phyloP scores from a whole-genome alignment of 2,329 filamentous ascomycete genomes.

The Aspergillus hiratsukae region DNA sequence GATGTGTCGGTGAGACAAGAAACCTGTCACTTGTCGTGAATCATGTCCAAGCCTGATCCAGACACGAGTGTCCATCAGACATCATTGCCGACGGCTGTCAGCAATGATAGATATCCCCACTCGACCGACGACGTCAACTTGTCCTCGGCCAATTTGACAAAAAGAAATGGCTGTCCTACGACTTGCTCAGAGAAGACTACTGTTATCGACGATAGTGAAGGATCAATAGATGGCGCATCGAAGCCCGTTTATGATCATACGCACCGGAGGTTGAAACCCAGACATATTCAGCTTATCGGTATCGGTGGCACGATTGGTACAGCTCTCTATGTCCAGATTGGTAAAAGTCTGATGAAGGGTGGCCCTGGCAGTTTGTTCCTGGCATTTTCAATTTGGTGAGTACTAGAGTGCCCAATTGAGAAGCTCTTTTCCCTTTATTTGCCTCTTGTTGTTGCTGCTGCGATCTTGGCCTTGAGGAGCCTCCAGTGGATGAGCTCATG shows the following conservation, averaged over 20 bases:
- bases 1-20: not conserved
- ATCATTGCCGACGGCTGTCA: conserved; percentile 12
- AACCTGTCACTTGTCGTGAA: conserved; percentile 1
- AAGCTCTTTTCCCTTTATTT: conserved; percentile 1
- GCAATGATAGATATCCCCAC: conserved; percentile 12
- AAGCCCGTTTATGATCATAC: conserved; percentile 30
- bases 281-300: conserved; percentile 46
- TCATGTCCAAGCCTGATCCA: not conserved
- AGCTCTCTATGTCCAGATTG: conserved; percentile 42
- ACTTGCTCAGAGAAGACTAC: conserved; percentile 16
- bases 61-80: conserved; percentile 7
- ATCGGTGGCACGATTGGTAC: conserved; percentile 45
- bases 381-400: conserved; percentile 45
- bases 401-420: conserved; percentile 7
- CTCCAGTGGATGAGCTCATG: not conserved
- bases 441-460: conserved; percentile 1
- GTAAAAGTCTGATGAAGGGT: conserved; percentile 36
- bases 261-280: conserved; percentile 40
- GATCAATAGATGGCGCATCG: conserved; percentile 21
- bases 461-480: conserved; percentile 6
- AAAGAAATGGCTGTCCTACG: conserved; percentile 5
- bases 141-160: conserved; percentile 7
- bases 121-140: conserved; percentile 10
- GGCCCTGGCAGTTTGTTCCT: conserved; percentile 43
- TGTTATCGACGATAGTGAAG: conserved; percentile 13